Conservation (phyloP, 768 basidiomycete species). For the Myochromella boudieri region DNA sequence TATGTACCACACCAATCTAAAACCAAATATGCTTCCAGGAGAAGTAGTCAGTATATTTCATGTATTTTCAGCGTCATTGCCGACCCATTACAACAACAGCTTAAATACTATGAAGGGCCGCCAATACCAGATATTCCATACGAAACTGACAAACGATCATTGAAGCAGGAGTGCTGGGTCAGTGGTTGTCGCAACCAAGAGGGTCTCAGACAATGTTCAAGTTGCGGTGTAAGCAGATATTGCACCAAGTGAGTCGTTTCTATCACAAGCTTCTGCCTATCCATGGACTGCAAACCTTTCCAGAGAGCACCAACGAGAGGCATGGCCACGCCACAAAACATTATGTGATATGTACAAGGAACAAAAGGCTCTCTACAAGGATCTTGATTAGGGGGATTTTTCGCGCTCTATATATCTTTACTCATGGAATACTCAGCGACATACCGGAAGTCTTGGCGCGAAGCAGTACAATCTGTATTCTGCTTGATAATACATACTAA, state of each 20-base stretch:
- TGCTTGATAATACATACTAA: no score
- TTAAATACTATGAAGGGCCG: slow-evolving; percentile 26
- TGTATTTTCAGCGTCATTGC: no score
- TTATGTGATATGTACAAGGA: slow-evolving; percentile 1
- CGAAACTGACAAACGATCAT: slow-evolving; percentile 1
- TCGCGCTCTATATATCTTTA: not conserved
- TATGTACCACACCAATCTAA: not conserved
- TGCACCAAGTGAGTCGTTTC: slow-evolving; percentile 1
- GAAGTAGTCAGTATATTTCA: no score
- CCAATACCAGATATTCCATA: slow-evolving; percentile 46
- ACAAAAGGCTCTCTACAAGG: slow-evolving; percentile 2
- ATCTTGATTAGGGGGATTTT: not conserved
- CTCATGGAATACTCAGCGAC: not conserved
- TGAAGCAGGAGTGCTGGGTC: not conserved
- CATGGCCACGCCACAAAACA: slow-evolving; percentile 4
- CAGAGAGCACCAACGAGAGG: slow-evolving; percentile 5
- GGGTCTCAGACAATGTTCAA: not conserved
- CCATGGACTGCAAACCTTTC: no score
- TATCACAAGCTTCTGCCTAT: not conserved
- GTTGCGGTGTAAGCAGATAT: not conserved
- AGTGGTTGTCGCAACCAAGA: not conserved
- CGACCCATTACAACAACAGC: no score
- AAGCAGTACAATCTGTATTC: not conserved
- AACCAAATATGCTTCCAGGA: no score
- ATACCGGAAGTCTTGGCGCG: no score